Evolutionary conservation across 306 rosid species (phyloP).

Genomic region (Prunus mume): DNA sequence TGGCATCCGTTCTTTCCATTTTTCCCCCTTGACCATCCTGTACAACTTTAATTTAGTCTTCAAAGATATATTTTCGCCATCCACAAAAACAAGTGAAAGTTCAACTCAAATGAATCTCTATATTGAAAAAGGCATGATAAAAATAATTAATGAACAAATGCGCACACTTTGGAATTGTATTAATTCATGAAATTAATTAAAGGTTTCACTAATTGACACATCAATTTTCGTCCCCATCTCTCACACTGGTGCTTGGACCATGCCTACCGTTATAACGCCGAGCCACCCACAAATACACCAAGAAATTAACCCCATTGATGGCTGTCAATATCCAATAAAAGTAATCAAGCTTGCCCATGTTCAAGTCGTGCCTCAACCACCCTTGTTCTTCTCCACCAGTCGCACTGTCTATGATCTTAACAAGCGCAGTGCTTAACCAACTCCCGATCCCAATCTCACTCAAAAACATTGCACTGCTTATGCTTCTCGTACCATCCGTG

Average conservation of each 20-base stretch:
- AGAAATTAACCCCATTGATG: slow-evolving; percentile 38
- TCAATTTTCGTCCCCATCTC: slow-evolving; percentile 6
- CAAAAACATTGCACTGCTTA: slow-evolving; percentile 55
- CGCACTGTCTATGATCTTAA: slow-evolving; percentile 26
- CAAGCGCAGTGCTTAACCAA: slow-evolving; percentile 50
- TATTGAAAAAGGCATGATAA: no score
- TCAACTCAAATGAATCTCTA: no score
- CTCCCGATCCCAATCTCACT: slow-evolving; percentile 54
- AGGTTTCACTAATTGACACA: not conserved
- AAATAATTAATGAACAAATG: not conserved
- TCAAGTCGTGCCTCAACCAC: slow-evolving; percentile 48
- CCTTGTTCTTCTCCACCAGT: slow-evolving; percentile 44
- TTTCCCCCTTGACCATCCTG: not conserved
- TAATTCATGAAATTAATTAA: not conserved
- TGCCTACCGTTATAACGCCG: slow-evolving; percentile 25
- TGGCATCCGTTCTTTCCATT: not conserved
- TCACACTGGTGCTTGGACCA: not conserved
- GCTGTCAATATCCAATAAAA: slow-evolving; percentile 52
- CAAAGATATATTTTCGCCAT: not conserved
- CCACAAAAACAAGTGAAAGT: not conserved
- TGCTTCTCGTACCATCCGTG: slow-evolving; percentile 58
- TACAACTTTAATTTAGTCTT: no score
- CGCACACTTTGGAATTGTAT: not conserved
- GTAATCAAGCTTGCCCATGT: slow-evolving; percentile 38
- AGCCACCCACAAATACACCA: slow-evolving; percentile 36